These are phyloP conservation scores for Oryza brachyantha DNA, from an alignment of 176 grass and related monocot genomes.

Conservation along the genomic window DNA sequence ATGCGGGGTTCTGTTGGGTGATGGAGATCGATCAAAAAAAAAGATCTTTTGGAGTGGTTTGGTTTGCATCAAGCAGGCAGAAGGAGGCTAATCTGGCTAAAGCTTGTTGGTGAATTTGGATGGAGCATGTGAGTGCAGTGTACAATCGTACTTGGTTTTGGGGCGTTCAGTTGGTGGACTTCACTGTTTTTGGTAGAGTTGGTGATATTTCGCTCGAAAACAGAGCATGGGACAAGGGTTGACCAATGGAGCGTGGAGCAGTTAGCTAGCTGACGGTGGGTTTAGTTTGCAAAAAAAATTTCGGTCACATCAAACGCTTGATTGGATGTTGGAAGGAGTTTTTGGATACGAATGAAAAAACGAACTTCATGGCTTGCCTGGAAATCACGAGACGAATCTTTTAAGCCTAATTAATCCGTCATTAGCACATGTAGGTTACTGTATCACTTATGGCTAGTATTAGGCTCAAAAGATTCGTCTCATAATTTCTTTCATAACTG, in stretches of 20 bases:
- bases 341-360: too few relatives aligned
- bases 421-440: too few relatives aligned
- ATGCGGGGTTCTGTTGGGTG: not conserved
- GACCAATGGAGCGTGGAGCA: not conserved
- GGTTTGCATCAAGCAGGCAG: not conserved
- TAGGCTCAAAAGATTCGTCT: too few relatives aligned
- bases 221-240: not conserved
- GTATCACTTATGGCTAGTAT: too few relatives aligned
- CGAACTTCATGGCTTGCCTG: too few relatives aligned
- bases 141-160: not conserved
- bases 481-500: too few relatives aligned
- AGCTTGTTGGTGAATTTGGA: not conserved
- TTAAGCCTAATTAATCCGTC: too few relatives aligned
- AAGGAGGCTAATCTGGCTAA: not conserved
- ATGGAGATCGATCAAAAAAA: not conserved
- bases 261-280: too few relatives aligned
- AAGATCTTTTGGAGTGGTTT: not conserved
- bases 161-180: not conserved
- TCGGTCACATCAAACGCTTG: too few relatives aligned
- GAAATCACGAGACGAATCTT: too few relatives aligned
- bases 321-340: too few relatives aligned
- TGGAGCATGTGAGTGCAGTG: not conserved
- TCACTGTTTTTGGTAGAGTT: not conserved
- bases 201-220: not conserved
- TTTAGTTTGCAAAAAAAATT: too few relatives aligned